Evolutionary conservation across 345 rosid genomes (phyloP), one percentile per base, ranked within the genome.

Genomic region (Citrus mangshanensis): DNA sequence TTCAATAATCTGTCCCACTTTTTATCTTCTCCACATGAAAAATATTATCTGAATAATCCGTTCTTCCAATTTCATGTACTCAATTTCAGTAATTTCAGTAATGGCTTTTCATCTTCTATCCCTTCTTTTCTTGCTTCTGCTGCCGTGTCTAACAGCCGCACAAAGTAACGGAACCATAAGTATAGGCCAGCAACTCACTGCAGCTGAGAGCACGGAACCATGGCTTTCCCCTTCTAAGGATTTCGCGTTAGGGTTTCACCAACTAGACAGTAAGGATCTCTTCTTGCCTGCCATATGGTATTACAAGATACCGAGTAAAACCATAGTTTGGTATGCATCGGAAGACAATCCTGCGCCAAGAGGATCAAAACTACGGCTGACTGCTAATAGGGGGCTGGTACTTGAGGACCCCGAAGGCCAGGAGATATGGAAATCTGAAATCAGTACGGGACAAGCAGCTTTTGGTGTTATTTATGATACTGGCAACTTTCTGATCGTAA

Each of bases 271-370:
- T 5, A 40, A 46, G 0, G 80, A 75, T 71, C 60, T 79, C 63
- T 84, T 65, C 82, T 58, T 84, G 73, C 84, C 84, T 49, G 83
- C 85, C 40, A 80, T 86, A 4, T 84, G 87, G 84, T 84, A 68
- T 60, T 10, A 78, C 69, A 77, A 72, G n/a, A 82, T 86, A 49
- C 84, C 81, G 9, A 74, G 79, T 19, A 18, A 59, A 37, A 80
- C 85, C 21, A 78, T 82, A 3, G 87, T 84, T 28, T 86, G 85
- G 87, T 80, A 61, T 37, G 86, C 86, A 8, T 79, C 79, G 21
- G 74, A 51, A 46, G 70, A 42, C 24, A 68, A 32, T 6, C 79
- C 80, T 35, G 84, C 68, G 1, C 84, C 77, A 2, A 51, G n/a
- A 55, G 73, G 80, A n/a, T 86, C 89, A 5, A 81, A 63, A 54